Evolutionary conservation across 768 basidiomycete genomes (phyloP).

Genomic region (Leucocoprinus leucothites): DNA sequence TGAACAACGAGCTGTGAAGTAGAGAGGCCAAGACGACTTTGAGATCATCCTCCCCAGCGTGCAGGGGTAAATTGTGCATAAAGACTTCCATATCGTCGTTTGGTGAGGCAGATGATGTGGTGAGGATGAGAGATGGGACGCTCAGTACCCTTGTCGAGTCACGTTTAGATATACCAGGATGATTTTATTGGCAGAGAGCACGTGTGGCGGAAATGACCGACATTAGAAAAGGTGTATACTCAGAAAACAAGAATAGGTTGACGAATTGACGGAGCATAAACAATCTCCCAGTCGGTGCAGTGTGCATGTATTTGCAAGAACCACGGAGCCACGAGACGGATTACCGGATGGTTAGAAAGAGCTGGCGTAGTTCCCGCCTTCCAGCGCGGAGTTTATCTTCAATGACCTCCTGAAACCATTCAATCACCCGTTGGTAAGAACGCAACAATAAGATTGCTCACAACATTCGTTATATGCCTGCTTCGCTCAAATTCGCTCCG

Average conservation of each 20-base stretch:
- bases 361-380: slow-evolving; percentile 58
- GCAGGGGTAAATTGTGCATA: slow-evolving; percentile 34
- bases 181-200: neutral
- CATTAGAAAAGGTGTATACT: neutral
- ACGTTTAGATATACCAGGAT: neutral
- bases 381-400: slow-evolving; percentile 56
- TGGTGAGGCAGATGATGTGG: neutral
- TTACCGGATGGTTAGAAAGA: slow-evolving; percentile 40
- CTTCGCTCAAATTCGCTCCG: slow-evolving; percentile 69
- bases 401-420: slow-evolving; percentile 43
- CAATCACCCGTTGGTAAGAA: slow-evolving; percentile 1
- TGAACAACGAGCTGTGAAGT: slow-evolving; percentile 44
- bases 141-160: slow-evolving; percentile 1
- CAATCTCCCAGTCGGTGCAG: neutral
- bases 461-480: slow-evolving; percentile 52
- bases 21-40: slow-evolving; percentile 35
- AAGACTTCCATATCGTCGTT: slow-evolving; percentile 34
- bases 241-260: neutral
- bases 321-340: neutral
- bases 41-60: slow-evolving; percentile 26
- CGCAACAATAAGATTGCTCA: slow-evolving; percentile 26
- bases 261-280: neutral
- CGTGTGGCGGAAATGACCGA: neutral
- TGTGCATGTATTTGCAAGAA: neutral
- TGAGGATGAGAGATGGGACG: neutral